A percentile compares a stretch with the other conserved stretches of the same genome.
phyloP scores from a whole-genome alignment of 345 rosid species.

The Diplotaxis tenuifolia region DNA sequence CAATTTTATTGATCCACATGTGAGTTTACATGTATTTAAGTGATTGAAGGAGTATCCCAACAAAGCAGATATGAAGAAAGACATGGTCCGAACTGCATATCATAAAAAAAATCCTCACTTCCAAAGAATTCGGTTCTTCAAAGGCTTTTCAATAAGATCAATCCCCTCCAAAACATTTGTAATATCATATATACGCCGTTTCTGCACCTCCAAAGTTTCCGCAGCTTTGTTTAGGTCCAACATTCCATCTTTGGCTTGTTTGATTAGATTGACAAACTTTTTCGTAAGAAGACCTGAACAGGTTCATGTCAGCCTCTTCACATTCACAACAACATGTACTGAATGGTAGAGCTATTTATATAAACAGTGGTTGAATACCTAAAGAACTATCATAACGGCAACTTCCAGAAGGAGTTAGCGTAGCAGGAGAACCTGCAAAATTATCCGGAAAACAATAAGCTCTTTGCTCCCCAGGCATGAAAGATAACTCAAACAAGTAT shows the following conservation, averaged over 20 bases:
- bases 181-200: conserved; percentile 95
- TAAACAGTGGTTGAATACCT: conserved; percentile 44
- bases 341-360: no score
- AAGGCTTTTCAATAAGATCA: conserved; percentile 91
- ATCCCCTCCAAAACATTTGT: conserved; percentile 98
- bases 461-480: conserved; percentile 9
- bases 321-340: background rate
- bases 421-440: conserved; percentile 68
- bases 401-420: conserved; percentile 77
- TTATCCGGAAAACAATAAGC: conserved; percentile 29
- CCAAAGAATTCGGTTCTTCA: conserved; percentile 89
- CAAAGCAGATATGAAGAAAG: background rate
- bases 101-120: conserved; percentile 52
- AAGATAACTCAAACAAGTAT: background rate
- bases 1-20: conserved; percentile 37
- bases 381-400: conserved; percentile 95
- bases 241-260: conserved; percentile 82
- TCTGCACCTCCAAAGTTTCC: conserved; percentile 88
- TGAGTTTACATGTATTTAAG: conserved; percentile 27
- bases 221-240: conserved; percentile 91
- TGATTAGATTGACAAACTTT: conserved; percentile 76
- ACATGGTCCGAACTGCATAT: conserved; percentile 25
- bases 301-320: conserved; percentile 11
- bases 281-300: conserved; percentile 81
- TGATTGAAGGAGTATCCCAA: conserved; percentile 18